Evolutionary conservation across 1,139 yeast species (phyloP).

Genomic region (Yamadazyma epiphylla): DNA sequence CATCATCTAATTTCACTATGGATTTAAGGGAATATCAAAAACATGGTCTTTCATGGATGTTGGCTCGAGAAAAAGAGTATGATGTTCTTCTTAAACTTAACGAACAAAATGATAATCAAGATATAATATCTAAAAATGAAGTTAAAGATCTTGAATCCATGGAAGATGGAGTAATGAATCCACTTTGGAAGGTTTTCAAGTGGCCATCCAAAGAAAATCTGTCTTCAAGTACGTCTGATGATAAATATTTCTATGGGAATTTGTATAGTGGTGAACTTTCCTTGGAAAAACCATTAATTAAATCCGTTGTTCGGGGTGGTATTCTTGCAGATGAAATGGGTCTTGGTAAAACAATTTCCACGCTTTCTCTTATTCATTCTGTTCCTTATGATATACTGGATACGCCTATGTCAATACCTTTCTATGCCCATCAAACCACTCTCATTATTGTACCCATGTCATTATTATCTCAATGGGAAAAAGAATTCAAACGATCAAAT

Average conservation of each 20-base stretch:
- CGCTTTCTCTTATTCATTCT: slow-evolving; percentile 68
- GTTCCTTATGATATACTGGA: slow-evolving; percentile 53
- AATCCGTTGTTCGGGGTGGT: slow-evolving; percentile 68
- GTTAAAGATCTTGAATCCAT: slow-evolving; percentile 21
- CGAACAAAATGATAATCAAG: slow-evolving; percentile 13
- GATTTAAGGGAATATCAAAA: slow-evolving; percentile 68
- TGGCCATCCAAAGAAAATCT: slow-evolving; percentile 58
- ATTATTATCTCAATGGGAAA: slow-evolving; percentile 84
- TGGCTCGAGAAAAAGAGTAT: slow-evolving; percentile 58
- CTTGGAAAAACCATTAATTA: slow-evolving; percentile 58
- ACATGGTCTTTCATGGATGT: slow-evolving; percentile 83
- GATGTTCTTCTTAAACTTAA: slow-evolving; percentile 32
- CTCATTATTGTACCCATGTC: slow-evolving; percentile 91
- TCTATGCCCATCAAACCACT: slow-evolving; percentile 69
- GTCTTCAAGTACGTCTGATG: slow-evolving; percentile 3
- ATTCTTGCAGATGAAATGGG: slow-evolving; percentile 98
- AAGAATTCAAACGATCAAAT: slow-evolving; percentile 65
- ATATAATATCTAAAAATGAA: slow-evolving; percentile 25
- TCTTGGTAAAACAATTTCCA: slow-evolving; percentile 85
- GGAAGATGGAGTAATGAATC: slow-evolving; percentile 65
- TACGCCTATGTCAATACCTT: slow-evolving; percentile 8
- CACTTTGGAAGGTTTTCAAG: slow-evolving; percentile 75
- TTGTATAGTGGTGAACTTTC: slow-evolving; percentile 81
- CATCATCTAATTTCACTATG: slow-evolving; percentile 49
- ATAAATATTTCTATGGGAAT: slow-evolving; percentile 65